A percentile compares a stretch with the other conserved stretches of the same genome.
phyloP scores from a whole-genome alignment of 2,329 filamentous ascomycete genomes.

The Hypoxylon sp. region DNA sequence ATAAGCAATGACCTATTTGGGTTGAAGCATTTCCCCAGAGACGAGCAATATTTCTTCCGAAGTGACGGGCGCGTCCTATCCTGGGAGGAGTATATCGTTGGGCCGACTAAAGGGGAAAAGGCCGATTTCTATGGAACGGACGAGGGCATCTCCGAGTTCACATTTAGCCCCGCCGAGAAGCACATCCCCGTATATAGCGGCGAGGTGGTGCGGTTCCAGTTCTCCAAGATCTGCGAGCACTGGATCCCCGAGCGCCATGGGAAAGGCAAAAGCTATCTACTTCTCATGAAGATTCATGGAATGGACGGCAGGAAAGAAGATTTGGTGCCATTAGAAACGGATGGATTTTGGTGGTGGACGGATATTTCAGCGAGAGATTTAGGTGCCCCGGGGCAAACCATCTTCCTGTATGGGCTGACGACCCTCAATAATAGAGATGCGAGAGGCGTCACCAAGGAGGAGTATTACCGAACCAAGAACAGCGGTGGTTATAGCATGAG shows the following conservation, averaged over 20 bases:
- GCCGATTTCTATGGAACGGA: conserved; percentile 64
- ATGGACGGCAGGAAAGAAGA: conserved; percentile 77
- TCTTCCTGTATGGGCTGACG: conserved; percentile 75
- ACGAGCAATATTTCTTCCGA: conserved; percentile 80
- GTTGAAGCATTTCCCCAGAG: conserved; percentile 80
- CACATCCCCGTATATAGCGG: conserved; percentile 73
- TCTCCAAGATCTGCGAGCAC: conserved; percentile 84
- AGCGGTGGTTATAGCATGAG: conserved; percentile 62
- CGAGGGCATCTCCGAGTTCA: conserved; percentile 69
- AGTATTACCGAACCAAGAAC: conserved; percentile 61
- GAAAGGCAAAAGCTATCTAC: conserved; percentile 74
- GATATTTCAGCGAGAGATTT: conserved; percentile 79
- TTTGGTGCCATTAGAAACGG: conserved; percentile 79
- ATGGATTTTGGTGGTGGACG: conserved; percentile 85
- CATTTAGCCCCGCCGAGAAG: conserved; percentile 73
- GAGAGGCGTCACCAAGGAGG: conserved; percentile 64
- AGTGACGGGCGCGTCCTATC: conserved; percentile 75
- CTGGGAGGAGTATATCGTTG: conserved; percentile 88
- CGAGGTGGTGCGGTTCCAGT: conserved; percentile 80
- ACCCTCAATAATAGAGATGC: conserved; percentile 63
- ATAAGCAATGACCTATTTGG: conserved; percentile 85
- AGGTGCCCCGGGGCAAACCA: conserved; percentile 77
- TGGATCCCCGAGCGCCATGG: conserved; percentile 82
- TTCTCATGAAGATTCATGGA: conserved; percentile 78
- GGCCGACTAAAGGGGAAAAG: conserved; percentile 66